Evolutionary conservation across 2,329 filamentous ascomycete genomes (phyloP), one percentile per base, ranked within the genome.

Genomic region (Dothiorella sarmentorum): DNA sequence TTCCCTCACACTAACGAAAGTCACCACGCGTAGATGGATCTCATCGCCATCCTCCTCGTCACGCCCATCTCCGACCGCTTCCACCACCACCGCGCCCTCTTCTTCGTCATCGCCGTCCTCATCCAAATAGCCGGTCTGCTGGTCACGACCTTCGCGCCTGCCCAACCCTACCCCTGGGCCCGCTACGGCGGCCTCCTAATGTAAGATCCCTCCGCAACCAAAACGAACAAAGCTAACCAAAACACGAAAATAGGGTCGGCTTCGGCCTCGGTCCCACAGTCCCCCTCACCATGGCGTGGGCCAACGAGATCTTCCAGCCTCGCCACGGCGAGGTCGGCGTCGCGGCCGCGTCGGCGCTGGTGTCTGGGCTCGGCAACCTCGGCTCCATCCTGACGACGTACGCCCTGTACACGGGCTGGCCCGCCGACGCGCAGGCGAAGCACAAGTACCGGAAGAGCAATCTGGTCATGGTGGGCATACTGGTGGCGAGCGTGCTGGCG

Each of bases 281-380:
- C 1, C 91, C 91, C 10, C 93, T 93, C 68, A 93, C 89, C 72
- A 96, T 96, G 91, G 88, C 91, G 33, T 96, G 91, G 91, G 91
- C 89, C 29, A 90, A 86, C 62, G 89, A 96, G 74, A 88, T 96
- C 68, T 96, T 96, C 78, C 91, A 96, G 75, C 83, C 83, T 29
- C 87, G 91, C 11, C 91, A 96, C 68, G 90, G 91, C 45, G 91
- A 96, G 73, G 90, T 96, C 20, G 91, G 91, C 58, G 91, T 96
- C 6, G 91, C 91, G 3, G 88, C 91, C 13, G 91, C 91, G 0
- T 85, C 88, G 1, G 91, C 91, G 2, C 80, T 96, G 10, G 91
- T 96, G 0, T 94, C 90, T 0, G 91, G 91, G 0, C 79, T 95
- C 37, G 91, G 91, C 0, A 96, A 96, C 68, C 78, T 95, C 17